phyloP scores from a whole-genome alignment of 2,329 filamentous ascomycete genomes.

The Ophiognomonia clavigignenti-juglandacearum region DNA sequence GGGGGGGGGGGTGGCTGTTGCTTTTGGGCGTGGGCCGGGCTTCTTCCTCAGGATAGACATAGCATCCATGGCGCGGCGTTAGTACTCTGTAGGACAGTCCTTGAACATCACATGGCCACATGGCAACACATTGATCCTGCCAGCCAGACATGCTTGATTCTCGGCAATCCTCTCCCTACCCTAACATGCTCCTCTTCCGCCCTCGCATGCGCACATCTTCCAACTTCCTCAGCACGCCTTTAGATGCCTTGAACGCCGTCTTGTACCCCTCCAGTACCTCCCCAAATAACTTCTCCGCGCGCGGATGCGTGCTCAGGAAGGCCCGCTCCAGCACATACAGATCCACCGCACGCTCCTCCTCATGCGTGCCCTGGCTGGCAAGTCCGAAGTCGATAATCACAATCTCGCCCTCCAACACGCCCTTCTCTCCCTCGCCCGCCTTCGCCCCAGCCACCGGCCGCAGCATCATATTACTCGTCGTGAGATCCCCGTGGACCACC shows the following conservation, averaged over 20 bases:
- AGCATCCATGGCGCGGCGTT: not conserved
- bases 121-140: not conserved
- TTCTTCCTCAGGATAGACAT: not conserved
- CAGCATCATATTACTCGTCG: slow-evolving; percentile 95
- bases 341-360: slow-evolving; percentile 94
- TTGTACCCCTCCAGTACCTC: slow-evolving; percentile 72
- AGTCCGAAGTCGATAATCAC: slow-evolving; percentile 94
- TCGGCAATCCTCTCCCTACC: slow-evolving; percentile 38
- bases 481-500: slow-evolving; percentile 90
- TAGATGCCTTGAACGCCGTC: slow-evolving; percentile 69
- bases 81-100: too few relatives aligned
- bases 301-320: slow-evolving; percentile 90
- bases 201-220: slow-evolving; percentile 93
- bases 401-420: slow-evolving; percentile 62
- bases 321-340: slow-evolving; percentile 92
- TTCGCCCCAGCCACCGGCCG: slow-evolving; percentile 30
- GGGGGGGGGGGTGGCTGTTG: too few relatives aligned
- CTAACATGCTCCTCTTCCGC: slow-evolving; percentile 94
- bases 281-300: slow-evolving; percentile 70
- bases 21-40: not conserved
- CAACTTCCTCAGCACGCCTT: slow-evolving; percentile 69
- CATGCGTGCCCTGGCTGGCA: slow-evolving; percentile 71
- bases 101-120: not conserved
- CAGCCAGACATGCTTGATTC: not conserved
- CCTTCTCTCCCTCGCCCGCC: slow-evolving; percentile 19